Evolutionary conservation across 352 stramenopile genomes (phyloP).

Genomic region (Pythium sp.): DNA sequence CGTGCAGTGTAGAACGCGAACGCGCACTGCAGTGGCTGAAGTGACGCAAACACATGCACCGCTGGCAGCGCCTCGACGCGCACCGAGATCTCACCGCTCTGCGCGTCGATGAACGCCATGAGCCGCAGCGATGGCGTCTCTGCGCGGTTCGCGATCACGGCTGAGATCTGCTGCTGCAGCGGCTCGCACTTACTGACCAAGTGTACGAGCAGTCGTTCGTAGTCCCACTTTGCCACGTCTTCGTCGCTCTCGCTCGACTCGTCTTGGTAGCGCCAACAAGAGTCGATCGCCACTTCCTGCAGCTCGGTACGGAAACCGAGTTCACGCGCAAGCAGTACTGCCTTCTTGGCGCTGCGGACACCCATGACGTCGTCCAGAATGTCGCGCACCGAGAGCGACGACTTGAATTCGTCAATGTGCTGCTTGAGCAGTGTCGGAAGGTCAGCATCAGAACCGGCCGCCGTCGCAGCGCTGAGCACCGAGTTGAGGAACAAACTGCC

Average conservation of each 20-base stretch:
- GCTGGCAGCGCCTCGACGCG: constrained; percentile 37
- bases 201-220: constrained; percentile 57
- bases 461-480: constrained; percentile 54
- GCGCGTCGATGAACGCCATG: constrained; percentile 52
- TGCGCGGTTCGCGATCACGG: constrained; percentile 20
- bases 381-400: constrained; percentile 52
- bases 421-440: constrained; percentile 67
- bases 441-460: constrained; percentile 30
- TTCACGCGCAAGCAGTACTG: constrained; percentile 92
- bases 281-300: constrained; percentile 57
- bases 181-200: constrained; percentile 37
- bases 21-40: constrained; percentile 65
- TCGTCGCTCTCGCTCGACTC: constrained; percentile 15
- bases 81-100: constrained; percentile 46
- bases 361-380: constrained; percentile 93
- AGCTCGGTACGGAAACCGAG: constrained; percentile 86
- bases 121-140: constrained; percentile 43
- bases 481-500: constrained; percentile 87
- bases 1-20: constrained; percentile 80
- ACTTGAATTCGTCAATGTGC: constrained; percentile 53
- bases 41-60: constrained; percentile 55
- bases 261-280: constrained; percentile 35
- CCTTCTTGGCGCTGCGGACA: constrained; percentile 85
- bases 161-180: constrained; percentile 41
- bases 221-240: constrained; percentile 43